phyloP scores from a whole-genome alignment of 495 filamentous ascomycete species.

The Pyrenula aspistea region DNA sequence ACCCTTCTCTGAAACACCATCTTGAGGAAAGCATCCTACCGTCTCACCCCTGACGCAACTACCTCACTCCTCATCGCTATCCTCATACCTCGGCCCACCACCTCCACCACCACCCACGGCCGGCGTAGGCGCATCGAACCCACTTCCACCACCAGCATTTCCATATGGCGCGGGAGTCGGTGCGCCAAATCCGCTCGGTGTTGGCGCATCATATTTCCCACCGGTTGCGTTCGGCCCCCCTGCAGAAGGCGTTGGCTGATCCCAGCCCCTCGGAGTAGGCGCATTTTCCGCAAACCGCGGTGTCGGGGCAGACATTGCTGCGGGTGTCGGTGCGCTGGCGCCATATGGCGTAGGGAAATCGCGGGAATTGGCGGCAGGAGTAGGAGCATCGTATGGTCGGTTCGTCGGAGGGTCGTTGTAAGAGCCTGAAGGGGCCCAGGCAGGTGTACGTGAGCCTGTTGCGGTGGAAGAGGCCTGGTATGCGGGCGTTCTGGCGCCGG shows the following conservation, averaged over 20 bases:
- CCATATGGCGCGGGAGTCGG: conserved; percentile 36
- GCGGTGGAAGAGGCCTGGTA: conserved; percentile 45
- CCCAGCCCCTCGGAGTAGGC: conserved; percentile 35
- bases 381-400: conserved; percentile 56
- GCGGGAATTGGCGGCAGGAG: conserved; percentile 53
- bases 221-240: conserved; percentile 17
- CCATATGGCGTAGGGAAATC: conserved; percentile 38
- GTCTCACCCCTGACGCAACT: too few relatives aligned
- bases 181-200: conserved; percentile 50
- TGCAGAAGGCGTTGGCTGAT: conserved; percentile 39
- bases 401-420: conserved; percentile 15
- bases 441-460: conserved; percentile 37
- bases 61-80: conserved; percentile 9
- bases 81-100: conserved; percentile 42
- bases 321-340: conserved; percentile 56
- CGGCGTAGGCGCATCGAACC: conserved; percentile 65
- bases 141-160: conserved; percentile 21
- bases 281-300: conserved; percentile 59
- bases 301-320: conserved; percentile 66
- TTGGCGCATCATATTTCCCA: conserved; percentile 39
- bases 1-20: too few relatives aligned
- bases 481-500: conserved; percentile 64
- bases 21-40: too few relatives aligned
- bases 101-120: conserved; percentile 60
- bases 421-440: conserved; percentile 26